Percentiles rank a stretch among this genome's conserved stretches.
Evolutionary conservation across 495 filamentous ascomycete genomes (phyloP).

Genomic region (Tuber brumale): DNA sequence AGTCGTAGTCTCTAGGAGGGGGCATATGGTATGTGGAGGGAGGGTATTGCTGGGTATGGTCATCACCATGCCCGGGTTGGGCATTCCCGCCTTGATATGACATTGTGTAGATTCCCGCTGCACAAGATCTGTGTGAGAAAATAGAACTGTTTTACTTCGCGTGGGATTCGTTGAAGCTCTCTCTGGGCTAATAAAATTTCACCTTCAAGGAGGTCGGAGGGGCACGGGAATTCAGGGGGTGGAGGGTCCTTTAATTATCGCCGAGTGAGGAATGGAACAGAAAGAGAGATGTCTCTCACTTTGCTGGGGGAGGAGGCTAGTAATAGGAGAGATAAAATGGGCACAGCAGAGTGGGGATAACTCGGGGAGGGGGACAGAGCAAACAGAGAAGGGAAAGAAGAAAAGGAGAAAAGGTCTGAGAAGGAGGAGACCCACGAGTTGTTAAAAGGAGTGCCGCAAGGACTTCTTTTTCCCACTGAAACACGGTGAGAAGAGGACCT

Average conservation of each 20-base stretch:
- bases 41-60: conserved; percentile 41
- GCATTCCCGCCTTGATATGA: conserved; percentile 42
- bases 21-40: conserved; percentile 43
- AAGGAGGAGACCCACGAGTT: conserved; percentile 31
- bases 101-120: conserved; percentile 35
- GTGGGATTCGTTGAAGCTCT: conserved; percentile 16
- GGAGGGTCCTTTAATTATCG: conserved; percentile 29
- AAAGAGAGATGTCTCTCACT: conserved; percentile 22
- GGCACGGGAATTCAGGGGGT: conserved; percentile 17
- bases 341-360: conserved; percentile 14
- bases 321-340: conserved; percentile 24
- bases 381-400: conserved; percentile 32
- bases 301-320: conserved; percentile 23
- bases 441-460: conserved; percentile 23
- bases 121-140: conserved; percentile 25
- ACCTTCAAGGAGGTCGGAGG: conserved; percentile 16
- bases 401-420: conserved; percentile 22
- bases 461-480: not conserved
- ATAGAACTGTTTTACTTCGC: conserved; percentile 18
- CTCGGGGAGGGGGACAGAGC: conserved; percentile 24
- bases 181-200: conserved; percentile 15
- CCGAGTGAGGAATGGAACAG: conserved; percentile 26
- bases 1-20: conserved; percentile 41
- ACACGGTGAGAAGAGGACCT: not conserved
- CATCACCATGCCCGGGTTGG: conserved; percentile 30